Evolutionary conservation across 257 asterid species (phyloP).

Genomic region (Jasminum sambac): DNA sequence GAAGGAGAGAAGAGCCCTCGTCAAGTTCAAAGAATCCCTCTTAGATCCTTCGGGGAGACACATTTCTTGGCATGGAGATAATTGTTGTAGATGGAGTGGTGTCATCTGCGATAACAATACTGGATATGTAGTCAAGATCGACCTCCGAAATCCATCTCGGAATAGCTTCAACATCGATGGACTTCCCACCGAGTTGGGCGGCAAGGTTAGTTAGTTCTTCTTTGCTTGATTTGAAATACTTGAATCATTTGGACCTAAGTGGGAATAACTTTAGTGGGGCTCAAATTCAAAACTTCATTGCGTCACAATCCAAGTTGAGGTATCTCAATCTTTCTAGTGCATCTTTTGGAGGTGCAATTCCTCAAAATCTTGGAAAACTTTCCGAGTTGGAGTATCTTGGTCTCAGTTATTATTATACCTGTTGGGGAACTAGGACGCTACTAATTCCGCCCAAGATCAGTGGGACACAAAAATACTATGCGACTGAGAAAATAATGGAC

Average conservation of each 20-base stretch:
- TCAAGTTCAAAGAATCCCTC: conserved; percentile 32
- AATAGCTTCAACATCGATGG: background rate
- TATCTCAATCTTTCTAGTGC: conserved; percentile 41
- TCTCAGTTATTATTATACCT: conserved; percentile 23
- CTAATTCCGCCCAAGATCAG: too few species aligned
- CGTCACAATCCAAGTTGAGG: conserved; percentile 23
- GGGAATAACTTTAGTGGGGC: conserved; percentile 38
- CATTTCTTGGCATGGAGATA: conserved; percentile 35
- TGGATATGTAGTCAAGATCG: conserved; percentile 27
- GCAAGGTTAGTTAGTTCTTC: conserved; percentile 35
- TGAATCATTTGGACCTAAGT: conserved; percentile 40
- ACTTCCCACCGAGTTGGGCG: conserved; percentile 12
- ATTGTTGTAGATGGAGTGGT: conserved; percentile 42
- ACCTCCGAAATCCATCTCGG: conserved; percentile 27
- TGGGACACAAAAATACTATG: too few species aligned
- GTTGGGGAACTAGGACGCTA: too few species aligned
- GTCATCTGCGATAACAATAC: conserved; percentile 34
- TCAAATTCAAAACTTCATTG: conserved; percentile 34
- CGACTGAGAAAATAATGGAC: too few species aligned
- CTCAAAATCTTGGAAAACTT: conserved; percentile 30
- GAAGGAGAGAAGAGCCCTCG: conserved; percentile 28
- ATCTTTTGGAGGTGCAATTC: conserved; percentile 32
- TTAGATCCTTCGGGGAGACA: conserved; percentile 37
- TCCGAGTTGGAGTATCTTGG: conserved; percentile 31
- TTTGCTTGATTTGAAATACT: conserved; percentile 26